Evolutionary conservation across 2,329 filamentous ascomycete genomes (phyloP).

Genomic region (Diaporthe velutina): DNA sequence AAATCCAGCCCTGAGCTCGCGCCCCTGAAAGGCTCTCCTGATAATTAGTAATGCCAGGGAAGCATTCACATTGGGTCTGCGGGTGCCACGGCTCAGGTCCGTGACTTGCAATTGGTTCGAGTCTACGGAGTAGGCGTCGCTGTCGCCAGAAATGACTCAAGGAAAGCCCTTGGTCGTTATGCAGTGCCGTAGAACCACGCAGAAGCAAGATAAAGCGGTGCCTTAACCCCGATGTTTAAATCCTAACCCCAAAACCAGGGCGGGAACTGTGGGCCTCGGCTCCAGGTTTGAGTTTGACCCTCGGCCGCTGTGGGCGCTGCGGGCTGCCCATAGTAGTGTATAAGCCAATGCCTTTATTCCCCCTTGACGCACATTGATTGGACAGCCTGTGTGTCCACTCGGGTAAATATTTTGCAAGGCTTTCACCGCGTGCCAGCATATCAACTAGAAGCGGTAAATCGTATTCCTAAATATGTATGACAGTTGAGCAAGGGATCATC

Average conservation of each 20-base stretch:
- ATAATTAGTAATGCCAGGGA: not conserved
- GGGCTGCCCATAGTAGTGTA: not conserved
- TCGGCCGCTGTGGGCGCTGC: not conserved
- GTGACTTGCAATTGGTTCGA: not conserved
- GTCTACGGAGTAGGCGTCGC: not conserved
- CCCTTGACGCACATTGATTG: not conserved
- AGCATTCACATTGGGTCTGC: not conserved
- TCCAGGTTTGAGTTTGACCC: not conserved
- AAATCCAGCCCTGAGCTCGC: not conserved
- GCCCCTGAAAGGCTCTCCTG: not conserved
- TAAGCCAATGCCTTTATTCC: not conserved
- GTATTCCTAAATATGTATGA: not conserved
- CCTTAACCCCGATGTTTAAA: constrained; percentile 29
- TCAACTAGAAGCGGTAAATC: not conserved
- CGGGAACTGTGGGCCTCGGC: not conserved
- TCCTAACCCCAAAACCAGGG: constrained; percentile 22
- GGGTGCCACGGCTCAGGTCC: not conserved
- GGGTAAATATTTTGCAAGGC: not conserved
- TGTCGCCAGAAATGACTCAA: constrained; percentile 1
- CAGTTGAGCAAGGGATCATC: not conserved
- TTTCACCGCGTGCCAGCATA: not conserved
- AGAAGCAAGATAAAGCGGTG: not conserved
- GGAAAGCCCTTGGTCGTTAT: not conserved
- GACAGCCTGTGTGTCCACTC: not conserved
- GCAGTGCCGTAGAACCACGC: not conserved